phyloP scores from a whole-genome alignment of 805 yeast genomes.

The Schwanniomyces yamadae region DNA sequence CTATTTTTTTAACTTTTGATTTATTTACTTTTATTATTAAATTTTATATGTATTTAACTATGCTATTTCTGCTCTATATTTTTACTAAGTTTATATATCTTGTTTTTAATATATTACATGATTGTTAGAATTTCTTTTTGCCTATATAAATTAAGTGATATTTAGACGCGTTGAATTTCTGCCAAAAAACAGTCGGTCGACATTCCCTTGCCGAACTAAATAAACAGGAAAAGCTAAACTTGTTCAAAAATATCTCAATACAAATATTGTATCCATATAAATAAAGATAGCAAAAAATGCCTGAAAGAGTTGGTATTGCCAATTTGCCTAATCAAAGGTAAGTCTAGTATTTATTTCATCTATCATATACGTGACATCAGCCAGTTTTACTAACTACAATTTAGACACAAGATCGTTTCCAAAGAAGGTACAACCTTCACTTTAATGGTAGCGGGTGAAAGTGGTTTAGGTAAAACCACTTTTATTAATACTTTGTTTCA shows the following conservation, averaged over 20 bases:
- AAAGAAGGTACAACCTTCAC: conserved; percentile 77
- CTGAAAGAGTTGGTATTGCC: conserved; percentile 66
- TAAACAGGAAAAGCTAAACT: conserved; percentile 9
- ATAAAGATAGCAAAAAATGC: conserved; percentile 30
- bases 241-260: conserved; percentile 9
- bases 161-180: neutral
- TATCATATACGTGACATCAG: no score
- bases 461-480: conserved; percentile 91
- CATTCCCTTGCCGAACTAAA: conserved; percentile 1
- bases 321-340: conserved; percentile 74
- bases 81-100: no score
- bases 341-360: conserved; percentile 16
- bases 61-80: no score
- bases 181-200: conserved; percentile 1
- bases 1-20: neutral
- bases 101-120: no score
- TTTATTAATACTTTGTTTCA: conserved; percentile 84
- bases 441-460: conserved; percentile 85
- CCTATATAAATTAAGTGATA: no score
- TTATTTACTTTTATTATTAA: no score
- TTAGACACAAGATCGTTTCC: conserved; percentile 69
- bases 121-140: no score
- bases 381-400: conserved; percentile 3
- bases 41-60: no score
- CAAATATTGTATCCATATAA: conserved; percentile 10